Evolutionary conservation across 441 rosid genomes (phyloP).

Genomic region (Pelargonium fulgidum): DNA sequence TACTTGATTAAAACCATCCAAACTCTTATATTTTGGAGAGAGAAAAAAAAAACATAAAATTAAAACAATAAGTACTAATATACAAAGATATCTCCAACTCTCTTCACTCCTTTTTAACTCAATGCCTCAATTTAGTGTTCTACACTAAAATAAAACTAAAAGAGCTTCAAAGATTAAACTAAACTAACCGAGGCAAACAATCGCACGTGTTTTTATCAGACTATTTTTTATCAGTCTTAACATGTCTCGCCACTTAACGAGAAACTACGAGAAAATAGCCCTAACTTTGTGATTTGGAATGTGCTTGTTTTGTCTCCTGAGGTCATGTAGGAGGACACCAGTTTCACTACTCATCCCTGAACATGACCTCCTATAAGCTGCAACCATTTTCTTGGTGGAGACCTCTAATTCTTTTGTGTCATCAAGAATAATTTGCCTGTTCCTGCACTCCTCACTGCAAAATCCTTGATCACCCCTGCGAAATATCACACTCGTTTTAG

Average conservation of each 20-base stretch:
- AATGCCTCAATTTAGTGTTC: not conserved
- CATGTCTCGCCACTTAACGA: no score
- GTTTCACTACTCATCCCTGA: conserved; percentile 29
- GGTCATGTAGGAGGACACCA: conserved; percentile 31
- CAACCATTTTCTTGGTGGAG: conserved; percentile 36
- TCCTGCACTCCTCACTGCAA: conserved; percentile 68
- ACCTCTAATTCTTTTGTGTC: conserved; percentile 47
- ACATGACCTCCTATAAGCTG: conserved; percentile 35
- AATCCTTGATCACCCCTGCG: conserved; percentile 74
- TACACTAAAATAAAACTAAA: not conserved
- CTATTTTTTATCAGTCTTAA: no score
- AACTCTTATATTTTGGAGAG: no score
- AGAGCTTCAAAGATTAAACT: no score
- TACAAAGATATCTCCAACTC: no score
- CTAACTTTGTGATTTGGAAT: conserved; percentile 25
- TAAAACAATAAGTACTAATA: no score
- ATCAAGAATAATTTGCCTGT: conserved; percentile 55
- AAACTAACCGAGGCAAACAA: no score
- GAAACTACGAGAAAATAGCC: conserved; percentile 29
- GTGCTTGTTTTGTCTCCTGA: conserved; percentile 28
- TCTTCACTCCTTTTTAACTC: no score
- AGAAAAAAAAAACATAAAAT: no score
- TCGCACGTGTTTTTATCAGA: no score
- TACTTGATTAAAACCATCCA: no score
- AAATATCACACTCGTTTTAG: not conserved